Base-by-base conservation (phyloP, 2,329 filamentous ascomycete genomes). In the Nothophoma quercina region DNA sequence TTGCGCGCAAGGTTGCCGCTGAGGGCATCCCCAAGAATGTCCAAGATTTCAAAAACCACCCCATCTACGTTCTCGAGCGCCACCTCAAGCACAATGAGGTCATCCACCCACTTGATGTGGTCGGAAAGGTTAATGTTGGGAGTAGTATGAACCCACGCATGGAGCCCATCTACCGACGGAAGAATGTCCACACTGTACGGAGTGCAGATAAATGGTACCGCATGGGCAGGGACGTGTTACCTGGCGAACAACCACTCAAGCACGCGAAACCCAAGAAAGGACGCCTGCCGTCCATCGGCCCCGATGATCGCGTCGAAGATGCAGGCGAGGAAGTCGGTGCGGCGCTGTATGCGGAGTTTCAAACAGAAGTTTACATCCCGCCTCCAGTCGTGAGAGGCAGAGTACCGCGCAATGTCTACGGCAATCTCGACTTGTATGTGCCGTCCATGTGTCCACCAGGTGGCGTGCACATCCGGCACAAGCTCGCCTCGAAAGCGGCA, bases 161-260 rank as follows among this genome's bases (percentile, higher is more conserved):
- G 56, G 93, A 96, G 70, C 84, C 85, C 43, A 88, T 99, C 0
- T 99, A 91, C 70, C 86, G 93, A 19, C 84, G 95, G 3, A 82
- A 81, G 39, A 91, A 98, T 69, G 91, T 99, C 0, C 86, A 90
- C 44, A 67, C 86, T 5, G 91, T 91, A 1, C 85, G 87, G 56
- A 96, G 87, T 56, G 87, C 86, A 3, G 91, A 96, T 61, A 91
- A 89, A 58, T 99, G 95, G 96, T 97, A 95, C 72, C 86, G 93
- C 2, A 76, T 93, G 54, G 95, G 95, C 0, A 83, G 91, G 21
- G 88, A 92, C 58, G 85, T 99, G 7, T 90, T 86, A 35, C 60
- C 62, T 12, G 86, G 88, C 12, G 90, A 96, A 70, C 88, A 95
- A 49, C 91, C 95, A 0, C 81, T 90, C 12, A 98, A 96, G 70